A percentile compares a stretch with the other conserved stretches of the same genome.
These are phyloP conservation scores for Hanseniaspora valbyensis DNA, from an alignment of 805 yeast genomes.

Conservation along the genomic window DNA sequence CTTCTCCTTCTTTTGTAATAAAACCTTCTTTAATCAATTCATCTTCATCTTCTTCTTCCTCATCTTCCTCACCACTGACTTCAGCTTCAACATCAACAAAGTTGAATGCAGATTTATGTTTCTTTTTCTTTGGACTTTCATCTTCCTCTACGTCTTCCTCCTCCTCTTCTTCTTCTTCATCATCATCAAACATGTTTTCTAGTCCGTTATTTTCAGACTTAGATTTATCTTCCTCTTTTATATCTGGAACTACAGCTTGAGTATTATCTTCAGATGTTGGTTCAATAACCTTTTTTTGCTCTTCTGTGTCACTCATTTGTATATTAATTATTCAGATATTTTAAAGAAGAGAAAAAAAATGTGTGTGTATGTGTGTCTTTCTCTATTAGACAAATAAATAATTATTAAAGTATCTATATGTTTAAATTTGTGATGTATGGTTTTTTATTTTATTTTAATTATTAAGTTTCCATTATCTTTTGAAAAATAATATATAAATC, in stretches of 20 bases:
- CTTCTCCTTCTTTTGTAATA: slow-evolving; percentile 49
- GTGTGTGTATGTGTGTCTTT: no score
- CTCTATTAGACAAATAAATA: no score
- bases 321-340: no score
- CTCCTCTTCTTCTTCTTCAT: slow-evolving; percentile 39
- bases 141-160: slow-evolving; percentile 53
- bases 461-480: no score
- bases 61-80: slow-evolving; percentile 88
- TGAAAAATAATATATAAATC: no score
- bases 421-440: no score
- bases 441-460: no score
- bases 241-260: not conserved
- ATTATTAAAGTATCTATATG: no score
- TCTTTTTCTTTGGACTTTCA: slow-evolving; percentile 36
- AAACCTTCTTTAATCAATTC: slow-evolving; percentile 76
- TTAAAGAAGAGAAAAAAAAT: no score
- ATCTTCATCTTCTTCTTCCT: slow-evolving; percentile 91
- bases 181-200: slow-evolving; percentile 35
- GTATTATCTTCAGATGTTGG: not conserved
- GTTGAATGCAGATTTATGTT: slow-evolving; percentile 54
- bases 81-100: slow-evolving; percentile 98
- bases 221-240: slow-evolving; percentile 10
- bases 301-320: no score
- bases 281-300: no score
- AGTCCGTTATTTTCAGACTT: slow-evolving; percentile 33